Conservation (phyloP, 192 early-diverging fungal species). For the Umbelopsis sp. region DNA sequence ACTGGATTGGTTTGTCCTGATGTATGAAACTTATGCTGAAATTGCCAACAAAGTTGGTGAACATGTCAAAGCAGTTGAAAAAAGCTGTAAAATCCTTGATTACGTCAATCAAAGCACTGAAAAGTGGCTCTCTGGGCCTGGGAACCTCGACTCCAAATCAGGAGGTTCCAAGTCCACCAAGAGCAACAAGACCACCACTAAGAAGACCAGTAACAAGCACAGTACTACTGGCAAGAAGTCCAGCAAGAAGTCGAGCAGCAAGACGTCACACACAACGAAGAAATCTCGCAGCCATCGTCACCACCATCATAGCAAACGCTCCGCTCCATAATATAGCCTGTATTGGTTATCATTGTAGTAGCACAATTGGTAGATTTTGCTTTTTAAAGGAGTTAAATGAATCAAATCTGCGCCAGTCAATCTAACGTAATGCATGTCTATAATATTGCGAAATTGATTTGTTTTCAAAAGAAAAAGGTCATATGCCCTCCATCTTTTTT, state of each 20-base stretch:
- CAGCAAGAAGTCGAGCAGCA: background rate
- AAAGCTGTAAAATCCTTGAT: conserved; percentile 1
- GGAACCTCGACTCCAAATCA: background rate
- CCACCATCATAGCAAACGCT: background rate
- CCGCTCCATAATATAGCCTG: background rate
- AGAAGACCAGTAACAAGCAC: background rate
- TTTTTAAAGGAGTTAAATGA: too few species aligned
- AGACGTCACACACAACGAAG: background rate
- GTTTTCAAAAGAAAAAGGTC: too few species aligned
- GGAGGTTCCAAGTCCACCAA: background rate
- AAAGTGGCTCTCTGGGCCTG: background rate
- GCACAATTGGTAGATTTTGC: too few species aligned
- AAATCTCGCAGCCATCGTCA: background rate
- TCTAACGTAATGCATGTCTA: too few species aligned
- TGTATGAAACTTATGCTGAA: conserved; percentile 3
- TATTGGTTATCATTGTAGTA: background rate
- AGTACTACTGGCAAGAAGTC: background rate
- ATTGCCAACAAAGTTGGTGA: conserved; percentile 12
- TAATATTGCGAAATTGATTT: too few species aligned
- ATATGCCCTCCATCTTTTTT: too few species aligned
- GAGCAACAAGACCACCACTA: background rate
- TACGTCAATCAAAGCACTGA: background rate
- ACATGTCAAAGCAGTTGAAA: conserved; percentile 2
- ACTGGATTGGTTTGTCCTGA: conserved; percentile 33
- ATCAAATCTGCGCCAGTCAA: too few species aligned